Conservation (phyloP, 805 yeast species). For the Barnettozyma salicaria region DNA sequence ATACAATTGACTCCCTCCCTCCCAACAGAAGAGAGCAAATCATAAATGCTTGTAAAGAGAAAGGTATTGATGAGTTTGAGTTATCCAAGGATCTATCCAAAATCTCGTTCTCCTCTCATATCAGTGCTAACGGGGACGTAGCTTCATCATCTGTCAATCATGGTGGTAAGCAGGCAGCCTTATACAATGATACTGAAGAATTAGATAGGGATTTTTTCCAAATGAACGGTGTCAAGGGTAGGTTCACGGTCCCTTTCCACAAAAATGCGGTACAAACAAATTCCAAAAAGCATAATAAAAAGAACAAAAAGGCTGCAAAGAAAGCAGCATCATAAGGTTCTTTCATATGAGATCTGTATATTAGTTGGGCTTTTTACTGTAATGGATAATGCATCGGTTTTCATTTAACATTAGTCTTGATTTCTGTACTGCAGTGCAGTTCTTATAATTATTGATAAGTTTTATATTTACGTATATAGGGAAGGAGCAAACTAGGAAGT, state of each 20-base stretch:
- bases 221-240: slow-evolving; percentile 59
- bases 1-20: slow-evolving; percentile 58
- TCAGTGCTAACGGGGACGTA: slow-evolving; percentile 42
- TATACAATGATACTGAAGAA: slow-evolving; percentile 72
- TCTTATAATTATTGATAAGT: no score
- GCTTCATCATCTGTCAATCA: slow-evolving; percentile 52
- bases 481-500: neutral
- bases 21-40: slow-evolving; percentile 71
- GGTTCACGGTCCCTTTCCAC: slow-evolving; percentile 70
- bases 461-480: neutral
- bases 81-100: slow-evolving; percentile 62
- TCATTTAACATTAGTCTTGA: no score
- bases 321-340: slow-evolving; percentile 6
- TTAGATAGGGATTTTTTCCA: slow-evolving; percentile 82
- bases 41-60: slow-evolving; percentile 50
- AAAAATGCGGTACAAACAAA: slow-evolving; percentile 25
- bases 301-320: slow-evolving; percentile 59
- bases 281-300: slow-evolving; percentile 62
- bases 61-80: slow-evolving; percentile 55
- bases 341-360: slow-evolving; percentile 2
- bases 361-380: slow-evolving; percentile 9
- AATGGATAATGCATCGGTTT: slow-evolving; percentile 9
- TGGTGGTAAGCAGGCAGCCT: slow-evolving; percentile 80
- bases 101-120: slow-evolving; percentile 75
- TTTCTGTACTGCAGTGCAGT: no score